Evolutionary conservation across 1,139 yeast genomes (phyloP).

Genomic region (Pichia sp.): DNA sequence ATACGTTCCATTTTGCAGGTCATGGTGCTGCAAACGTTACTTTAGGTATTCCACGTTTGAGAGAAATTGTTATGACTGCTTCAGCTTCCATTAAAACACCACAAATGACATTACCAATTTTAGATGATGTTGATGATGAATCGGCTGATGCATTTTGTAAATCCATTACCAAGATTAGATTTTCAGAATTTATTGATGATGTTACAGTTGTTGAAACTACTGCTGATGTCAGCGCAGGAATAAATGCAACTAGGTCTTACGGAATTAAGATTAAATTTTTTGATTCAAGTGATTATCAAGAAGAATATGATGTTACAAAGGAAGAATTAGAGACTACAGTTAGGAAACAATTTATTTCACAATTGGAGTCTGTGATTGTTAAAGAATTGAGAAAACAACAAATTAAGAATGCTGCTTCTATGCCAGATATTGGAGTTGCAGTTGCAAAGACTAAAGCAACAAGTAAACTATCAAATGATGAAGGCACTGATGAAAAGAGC

Average conservation of each 20-base stretch:
- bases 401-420: slow-evolving; percentile 38
- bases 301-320: slow-evolving; percentile 82
- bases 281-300: slow-evolving; percentile 68
- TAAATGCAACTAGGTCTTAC: slow-evolving; percentile 64
- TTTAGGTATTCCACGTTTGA: slow-evolving; percentile 98
- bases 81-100: slow-evolving; percentile 94
- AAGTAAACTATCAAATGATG: slow-evolving; percentile 40
- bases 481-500: slow-evolving; percentile 56
- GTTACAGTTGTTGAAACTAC: slow-evolving; percentile 88
- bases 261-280: slow-evolving; percentile 69
- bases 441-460: slow-evolving; percentile 46
- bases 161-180: slow-evolving; percentile 74
- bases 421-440: slow-evolving; percentile 70
- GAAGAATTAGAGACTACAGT: slow-evolving; percentile 70
- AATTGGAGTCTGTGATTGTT: slow-evolving; percentile 64
- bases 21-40: slow-evolving; percentile 99
- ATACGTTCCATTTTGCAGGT: slow-evolving; percentile 99
- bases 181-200: slow-evolving; percentile 84
- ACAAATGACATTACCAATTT: slow-evolving; percentile 90
- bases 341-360: slow-evolving; percentile 55
- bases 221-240: slow-evolving; percentile 44
- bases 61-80: slow-evolving; percentile 99
- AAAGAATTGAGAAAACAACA: slow-evolving; percentile 83
- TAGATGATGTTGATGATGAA: slow-evolving; percentile 70
- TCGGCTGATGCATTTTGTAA: slow-evolving; percentile 93